Evolutionary conservation across 345 rosid species (phyloP), one percentile per base, ranked within the genome.

Genomic region (Hevea brasiliensis): DNA sequence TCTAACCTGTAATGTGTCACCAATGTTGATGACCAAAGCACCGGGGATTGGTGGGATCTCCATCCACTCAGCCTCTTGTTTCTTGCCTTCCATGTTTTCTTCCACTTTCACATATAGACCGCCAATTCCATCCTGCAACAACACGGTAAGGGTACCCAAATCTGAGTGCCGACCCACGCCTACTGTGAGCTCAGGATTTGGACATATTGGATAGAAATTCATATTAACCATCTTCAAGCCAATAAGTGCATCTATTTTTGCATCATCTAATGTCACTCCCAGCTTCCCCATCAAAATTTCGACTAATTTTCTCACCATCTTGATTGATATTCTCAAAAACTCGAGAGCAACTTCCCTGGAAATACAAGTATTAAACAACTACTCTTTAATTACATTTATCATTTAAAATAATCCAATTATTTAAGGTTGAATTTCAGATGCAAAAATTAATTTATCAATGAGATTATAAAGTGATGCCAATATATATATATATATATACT

Each of bases 101-200:
- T 79, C 82, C 23, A 80, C 65, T 77, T 83, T 89, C 7, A 89
- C 89, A 65, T 87, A 84, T 35, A 89, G 80, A 32, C 93, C 93
- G 23, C 93, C 93, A 32, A 87, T 84, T 10, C 80, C 90, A 54
- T 87, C 93, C 79, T 89, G 90, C 50, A 89, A 47, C 29, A 89
- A 76, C 55, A 89, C 77, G 0, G 93, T 87, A 3, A 89, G 68
- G 29, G 79, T 80, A 0, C 90, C 90, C 81, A 89, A 72, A 61
- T 89, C 93, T 9, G 93, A 89, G 74, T 89, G 90, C 37, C 90
- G 85, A 0, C 93, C 93, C 0, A 84, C 90, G 0, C 90, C 93
- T 0, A 89, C 80, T 0, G 90, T 89, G 3, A 85, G 85, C 53
- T 87, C 85, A 0, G 93, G 90, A 62, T 77, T 84, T 3, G 92